Conservation (phyloP, 768 basidiomycete genomes). For the Leucosporidium scottii region DNA sequence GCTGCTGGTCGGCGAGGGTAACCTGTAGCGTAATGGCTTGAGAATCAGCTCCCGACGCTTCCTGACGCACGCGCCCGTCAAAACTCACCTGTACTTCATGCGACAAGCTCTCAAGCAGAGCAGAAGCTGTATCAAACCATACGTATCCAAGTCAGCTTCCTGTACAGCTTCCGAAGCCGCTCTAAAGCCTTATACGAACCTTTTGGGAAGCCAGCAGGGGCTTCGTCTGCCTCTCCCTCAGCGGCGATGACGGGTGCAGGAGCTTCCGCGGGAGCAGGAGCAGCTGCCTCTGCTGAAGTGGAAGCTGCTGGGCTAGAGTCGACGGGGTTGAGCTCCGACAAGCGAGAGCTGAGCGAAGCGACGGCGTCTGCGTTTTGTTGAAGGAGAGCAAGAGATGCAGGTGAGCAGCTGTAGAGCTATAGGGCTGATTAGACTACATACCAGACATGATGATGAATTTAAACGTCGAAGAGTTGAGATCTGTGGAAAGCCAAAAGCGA, state of each 20-base stretch:
- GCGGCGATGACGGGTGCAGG: background rate
- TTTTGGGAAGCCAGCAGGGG: background rate
- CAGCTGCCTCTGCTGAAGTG: background rate
- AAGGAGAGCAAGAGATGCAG: too few relatives aligned
- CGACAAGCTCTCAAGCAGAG: constrained; percentile 25
- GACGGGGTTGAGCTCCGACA: constrained; percentile 7
- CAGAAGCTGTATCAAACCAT: constrained; percentile 13
- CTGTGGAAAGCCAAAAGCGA: too few relatives aligned
- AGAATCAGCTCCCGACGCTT: background rate
- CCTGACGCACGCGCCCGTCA: too few relatives aligned
- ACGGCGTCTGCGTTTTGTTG: constrained; percentile 20
- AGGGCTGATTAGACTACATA: too few relatives aligned
- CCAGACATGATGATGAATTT: too few relatives aligned
- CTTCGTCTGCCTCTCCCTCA: background rate
- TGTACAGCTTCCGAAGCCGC: too few relatives aligned
- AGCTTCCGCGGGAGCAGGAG: background rate
- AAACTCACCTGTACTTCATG: constrained; percentile 29
- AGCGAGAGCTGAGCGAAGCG: constrained; percentile 20
- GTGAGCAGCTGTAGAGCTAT: background rate
- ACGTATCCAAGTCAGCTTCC: background rate
- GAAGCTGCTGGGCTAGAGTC: background rate
- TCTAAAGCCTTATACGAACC: background rate
- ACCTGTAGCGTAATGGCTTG: constrained; percentile 52
- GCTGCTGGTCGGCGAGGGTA: constrained; percentile 92
- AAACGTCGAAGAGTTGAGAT: too few relatives aligned